phyloP scores from a whole-genome alignment of 176 grass and related monocot genomes.

The barley (Hordeum vulgare) region MorexV3_pseudomolecules_assembly NC_058521.1:565944904-565945403 shows the following conservation, averaged over 20 bases:
- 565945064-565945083: background rate
- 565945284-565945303: constrained; percentile 95
- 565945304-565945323: constrained; percentile 85
- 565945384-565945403: constrained; percentile 90
- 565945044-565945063: background rate
- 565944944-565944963: background rate
- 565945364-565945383: constrained; percentile 93
- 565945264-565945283: constrained; percentile 92
- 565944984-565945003: background rate
- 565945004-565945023: too few relatives aligned
- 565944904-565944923: background rate
- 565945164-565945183: background rate
- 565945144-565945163: background rate
- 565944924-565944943: background rate
- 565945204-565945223: constrained; percentile 99
- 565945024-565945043: background rate
- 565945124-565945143: background rate
- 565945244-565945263: constrained; percentile 84
- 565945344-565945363: constrained; percentile 92
- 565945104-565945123: background rate
- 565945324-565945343: constrained; percentile 86
- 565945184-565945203: background rate
- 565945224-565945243: constrained; percentile 93
- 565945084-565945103: background rate
- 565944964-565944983: background rate